Evolutionary conservation across 257 asterid genomes (phyloP), one percentile per base, ranked within the genome.

Genomic region (Henckelia pumila): DNA sequence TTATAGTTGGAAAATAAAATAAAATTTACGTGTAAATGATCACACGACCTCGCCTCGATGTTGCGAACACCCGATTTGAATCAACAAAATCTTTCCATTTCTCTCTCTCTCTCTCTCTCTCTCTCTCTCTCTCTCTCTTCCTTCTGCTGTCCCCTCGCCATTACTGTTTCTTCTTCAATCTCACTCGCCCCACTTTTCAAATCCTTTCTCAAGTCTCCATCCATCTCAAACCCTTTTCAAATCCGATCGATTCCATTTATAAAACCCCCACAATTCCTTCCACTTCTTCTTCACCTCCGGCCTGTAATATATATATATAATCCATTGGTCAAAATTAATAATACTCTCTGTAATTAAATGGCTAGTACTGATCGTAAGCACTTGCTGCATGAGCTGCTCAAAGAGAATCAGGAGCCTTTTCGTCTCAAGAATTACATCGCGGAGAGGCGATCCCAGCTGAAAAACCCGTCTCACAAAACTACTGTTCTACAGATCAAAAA

Each of bases 371-470:
- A 63, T 44, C 66, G 55, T 30, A 81, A 80, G 71, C 82, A 79
- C 71, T 64, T 87, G 32, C 85, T 92, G 80, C 94, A 83, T 67
- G 95, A 89, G 84, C 88, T 92, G 0, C 78, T 92, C 8, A 70
- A 78, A 59, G 87, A 92, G 58, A 95, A 92, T 63, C 96, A 92
- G 63, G 96, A 92, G 28, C 98, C 95, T 0, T 92, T 92, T 56
- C 92, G 76, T 2, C 79, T 92, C 16, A 79, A 82, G 58, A 70
- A 19, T 47, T 81, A 87, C 86, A 80, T 82, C 30, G 69, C 87
- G 2, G 86, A 86, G 26, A 64, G 74, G 23, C 84, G 80, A 40
- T 73, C 79, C 58, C 85, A 75, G 26, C 59, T 91, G 58, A 84
- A 66, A 2, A 78, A 77, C 7, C 61, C 66, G 3, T 35, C 59